Percentiles rank a stretch among this genome's conserved stretches.
These are phyloP conservation scores for Cotoneaster glaucophyllus DNA, from an alignment of 306 rosid species.

Conservation along the genomic window DNA sequence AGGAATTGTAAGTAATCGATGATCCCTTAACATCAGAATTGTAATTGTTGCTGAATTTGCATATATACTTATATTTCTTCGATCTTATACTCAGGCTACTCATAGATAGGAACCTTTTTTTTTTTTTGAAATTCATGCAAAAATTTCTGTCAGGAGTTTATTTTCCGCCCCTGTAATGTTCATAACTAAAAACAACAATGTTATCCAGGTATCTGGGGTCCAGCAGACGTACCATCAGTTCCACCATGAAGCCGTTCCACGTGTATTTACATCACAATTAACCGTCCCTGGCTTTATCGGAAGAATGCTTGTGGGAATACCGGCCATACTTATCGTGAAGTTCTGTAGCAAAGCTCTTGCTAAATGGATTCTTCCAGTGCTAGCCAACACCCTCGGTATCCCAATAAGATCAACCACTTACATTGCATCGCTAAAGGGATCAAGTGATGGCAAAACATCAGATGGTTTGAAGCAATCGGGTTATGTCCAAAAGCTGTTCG, in stretches of 20 bases:
- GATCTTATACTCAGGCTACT: not conserved
- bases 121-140: not conserved
- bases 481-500: conserved; percentile 44
- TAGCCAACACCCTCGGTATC: conserved; percentile 72
- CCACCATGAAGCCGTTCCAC: conserved; percentile 67
- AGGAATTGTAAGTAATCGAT: conserved; percentile 77
- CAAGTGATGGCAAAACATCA: conserved; percentile 30
- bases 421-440: conserved; percentile 48
- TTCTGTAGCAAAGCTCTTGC: conserved; percentile 90
- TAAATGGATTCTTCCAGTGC: conserved; percentile 77
- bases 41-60: conserved; percentile 10
- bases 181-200: not conserved
- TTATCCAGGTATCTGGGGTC: conserved; percentile 69
- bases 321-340: conserved; percentile 74
- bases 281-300: conserved; percentile 48
- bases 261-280: conserved; percentile 52
- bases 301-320: conserved; percentile 76
- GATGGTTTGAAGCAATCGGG: conserved; percentile 43
- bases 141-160: not conserved
- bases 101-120: not conserved
- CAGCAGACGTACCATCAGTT: conserved; percentile 93
- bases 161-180: not conserved
- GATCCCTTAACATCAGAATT: conserved; percentile 5
- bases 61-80: not conserved
- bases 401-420: conserved; percentile 73